Evolutionary conservation across 2,329 filamentous ascomycete genomes (phyloP).

Genomic region (Myriosclerotinia curreyana): DNA sequence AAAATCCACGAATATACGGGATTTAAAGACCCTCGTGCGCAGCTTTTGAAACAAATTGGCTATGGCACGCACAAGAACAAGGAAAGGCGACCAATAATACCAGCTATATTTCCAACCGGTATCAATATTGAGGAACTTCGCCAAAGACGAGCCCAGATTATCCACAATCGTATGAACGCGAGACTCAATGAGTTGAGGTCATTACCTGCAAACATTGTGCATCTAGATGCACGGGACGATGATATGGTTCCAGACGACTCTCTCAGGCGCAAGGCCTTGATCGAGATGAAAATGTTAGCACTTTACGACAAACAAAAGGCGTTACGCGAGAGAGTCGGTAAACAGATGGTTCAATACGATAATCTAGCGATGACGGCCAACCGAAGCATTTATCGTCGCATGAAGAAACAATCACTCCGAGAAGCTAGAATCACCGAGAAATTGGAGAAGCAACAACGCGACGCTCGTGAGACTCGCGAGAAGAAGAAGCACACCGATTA

Average conservation of each 20-base stretch:
- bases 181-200: constrained; percentile 81
- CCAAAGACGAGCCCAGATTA: constrained; percentile 80
- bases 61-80: constrained; percentile 77
- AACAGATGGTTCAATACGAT: constrained; percentile 92
- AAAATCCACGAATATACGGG: constrained; percentile 53
- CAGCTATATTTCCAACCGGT: constrained; percentile 83
- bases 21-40: constrained; percentile 68
- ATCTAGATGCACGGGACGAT: constrained; percentile 75
- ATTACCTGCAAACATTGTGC: constrained; percentile 78
- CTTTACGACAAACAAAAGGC: constrained; percentile 86
- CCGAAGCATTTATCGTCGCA: constrained; percentile 80
- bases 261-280: constrained; percentile 83
- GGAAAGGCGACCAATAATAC: constrained; percentile 74
- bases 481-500: constrained; percentile 97
- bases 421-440: constrained; percentile 98
- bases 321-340: constrained; percentile 80
- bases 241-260: constrained; percentile 72
- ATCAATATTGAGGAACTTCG: constrained; percentile 83
- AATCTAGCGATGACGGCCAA: constrained; percentile 98
- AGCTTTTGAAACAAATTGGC: constrained; percentile 54
- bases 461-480: constrained; percentile 91
- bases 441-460: constrained; percentile 96
- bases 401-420: constrained; percentile 95
- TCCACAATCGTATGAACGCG: constrained; percentile 86
- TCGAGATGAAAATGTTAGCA: constrained; percentile 89